phyloP scores from a whole-genome alignment of 208 protist genomes.

The Acanthamoeba triangularis region DNA sequence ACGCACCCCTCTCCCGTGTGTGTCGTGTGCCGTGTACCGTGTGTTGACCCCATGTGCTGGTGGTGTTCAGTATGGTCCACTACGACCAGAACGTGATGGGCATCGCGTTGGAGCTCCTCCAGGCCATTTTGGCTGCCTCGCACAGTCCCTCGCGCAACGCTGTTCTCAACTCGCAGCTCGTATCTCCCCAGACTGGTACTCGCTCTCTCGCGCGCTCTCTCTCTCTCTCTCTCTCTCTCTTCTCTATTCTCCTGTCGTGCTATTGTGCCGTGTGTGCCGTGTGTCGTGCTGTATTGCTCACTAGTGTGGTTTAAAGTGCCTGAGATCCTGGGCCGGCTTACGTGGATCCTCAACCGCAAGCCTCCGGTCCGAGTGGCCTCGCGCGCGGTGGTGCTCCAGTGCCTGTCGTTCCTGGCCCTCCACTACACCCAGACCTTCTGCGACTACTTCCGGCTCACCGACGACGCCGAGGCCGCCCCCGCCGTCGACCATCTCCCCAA shows the following conservation, averaged over 20 bases:
- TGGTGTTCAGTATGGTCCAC: slow-evolving; percentile 21
- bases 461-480: not conserved
- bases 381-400: slow-evolving; percentile 64
- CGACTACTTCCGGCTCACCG: slow-evolving; percentile 53
- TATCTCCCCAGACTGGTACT: not conserved
- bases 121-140: slow-evolving; percentile 13
- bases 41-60: not conserved
- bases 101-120: slow-evolving; percentile 40
- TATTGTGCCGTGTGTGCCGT: not conserved
- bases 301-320: slow-evolving; percentile 9
- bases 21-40: not conserved
- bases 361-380: slow-evolving; percentile 19
- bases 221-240: too few relatives aligned
- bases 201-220: not conserved
- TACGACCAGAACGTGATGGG: slow-evolving; percentile 76
- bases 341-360: slow-evolving; percentile 47
- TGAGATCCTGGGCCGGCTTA: slow-evolving; percentile 25
- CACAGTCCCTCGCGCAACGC: slow-evolving; percentile 18
- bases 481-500: not conserved
- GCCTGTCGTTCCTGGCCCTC: slow-evolving; percentile 48
- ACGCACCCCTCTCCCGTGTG: not conserved
- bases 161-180: slow-evolving; percentile 20
- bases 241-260: not conserved
- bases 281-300: not conserved
- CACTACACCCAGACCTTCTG: slow-evolving; percentile 66